Conservation (phyloP, 176 grass and related monocot species). For the Oryza glaberrima region DNA sequence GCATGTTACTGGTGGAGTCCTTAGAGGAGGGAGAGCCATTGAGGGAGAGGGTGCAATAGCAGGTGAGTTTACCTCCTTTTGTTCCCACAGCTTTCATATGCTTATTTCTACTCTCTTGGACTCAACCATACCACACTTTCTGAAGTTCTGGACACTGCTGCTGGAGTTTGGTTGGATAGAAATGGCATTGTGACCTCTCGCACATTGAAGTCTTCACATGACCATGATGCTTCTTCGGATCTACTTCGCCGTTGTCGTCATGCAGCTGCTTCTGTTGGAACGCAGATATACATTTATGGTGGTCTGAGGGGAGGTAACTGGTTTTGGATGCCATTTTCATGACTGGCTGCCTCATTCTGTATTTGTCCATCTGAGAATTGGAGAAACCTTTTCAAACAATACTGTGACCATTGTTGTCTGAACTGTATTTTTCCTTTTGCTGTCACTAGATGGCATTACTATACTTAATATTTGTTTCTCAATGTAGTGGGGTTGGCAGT, state of each 20-base stretch:
- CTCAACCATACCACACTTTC: slow-evolving; percentile 46
- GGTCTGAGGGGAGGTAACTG: slow-evolving; percentile 92
- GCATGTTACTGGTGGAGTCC: slow-evolving; percentile 97
- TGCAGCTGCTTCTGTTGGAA: slow-evolving; percentile 83
- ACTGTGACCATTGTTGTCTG: not conserved
- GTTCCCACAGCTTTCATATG: slow-evolving; percentile 6
- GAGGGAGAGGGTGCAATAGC: slow-evolving; percentile 89
- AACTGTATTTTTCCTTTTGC: slow-evolving; percentile 14
- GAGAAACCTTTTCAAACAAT: not conserved
- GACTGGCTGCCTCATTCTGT: slow-evolving; percentile 3
- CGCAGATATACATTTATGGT: slow-evolving; percentile 88
- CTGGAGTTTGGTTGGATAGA: slow-evolving; percentile 98
- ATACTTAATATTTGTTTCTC: slow-evolving; percentile 17
- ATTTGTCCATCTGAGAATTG: slow-evolving; percentile 19
- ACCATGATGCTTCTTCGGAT: slow-evolving; percentile 81
- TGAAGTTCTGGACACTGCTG: slow-evolving; percentile 97
- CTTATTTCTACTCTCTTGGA: slow-evolving; percentile 33
- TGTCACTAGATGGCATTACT: slow-evolving; percentile 23
- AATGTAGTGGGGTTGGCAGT: slow-evolving; percentile 9
- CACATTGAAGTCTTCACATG: slow-evolving; percentile 75
- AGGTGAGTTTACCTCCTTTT: slow-evolving; percentile 49
- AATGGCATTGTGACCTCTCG: slow-evolving; percentile 92
- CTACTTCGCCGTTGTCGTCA: slow-evolving; percentile 94
- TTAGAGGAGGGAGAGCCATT: slow-evolving; percentile 94
- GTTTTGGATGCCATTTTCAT: slow-evolving; percentile 11